These are phyloP conservation scores for Komagataella pseudopastoris DNA, from an alignment of 805 yeast species.

Conservation along the genomic window DNA sequence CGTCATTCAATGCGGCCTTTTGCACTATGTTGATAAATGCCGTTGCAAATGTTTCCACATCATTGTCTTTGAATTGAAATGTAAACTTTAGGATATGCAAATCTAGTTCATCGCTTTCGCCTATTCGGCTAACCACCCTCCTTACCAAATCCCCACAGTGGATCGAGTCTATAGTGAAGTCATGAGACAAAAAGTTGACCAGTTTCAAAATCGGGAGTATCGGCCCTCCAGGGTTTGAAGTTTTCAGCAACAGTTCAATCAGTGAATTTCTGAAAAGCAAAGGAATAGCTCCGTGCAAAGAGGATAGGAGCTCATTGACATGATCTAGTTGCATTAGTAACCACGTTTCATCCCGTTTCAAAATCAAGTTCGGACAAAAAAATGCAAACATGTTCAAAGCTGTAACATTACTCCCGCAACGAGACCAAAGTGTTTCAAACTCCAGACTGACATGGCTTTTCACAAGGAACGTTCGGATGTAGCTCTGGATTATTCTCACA, in stretches of 20 bases:
- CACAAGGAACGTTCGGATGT: slow-evolving; percentile 26
- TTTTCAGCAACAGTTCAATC: background rate
- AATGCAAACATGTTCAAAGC: background rate
- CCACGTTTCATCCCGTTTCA: background rate
- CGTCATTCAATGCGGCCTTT: background rate
- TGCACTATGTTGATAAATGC: background rate
- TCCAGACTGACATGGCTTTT: slow-evolving; percentile 12
- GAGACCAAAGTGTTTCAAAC: slow-evolving; percentile 12
- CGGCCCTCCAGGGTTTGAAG: background rate
- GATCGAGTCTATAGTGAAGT: background rate
- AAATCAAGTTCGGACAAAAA: background rate
- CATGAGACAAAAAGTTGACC: background rate
- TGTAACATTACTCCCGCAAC: slow-evolving; percentile 1
- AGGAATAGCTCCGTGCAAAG: background rate
- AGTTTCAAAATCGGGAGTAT: background rate
- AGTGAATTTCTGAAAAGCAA: background rate
- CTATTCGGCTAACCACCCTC: background rate
- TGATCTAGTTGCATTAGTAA: background rate
- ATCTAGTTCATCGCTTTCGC: background rate
- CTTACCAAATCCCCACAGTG: background rate
- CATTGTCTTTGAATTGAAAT: background rate
- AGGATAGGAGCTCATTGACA: background rate
- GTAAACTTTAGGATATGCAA: background rate
- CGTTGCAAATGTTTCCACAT: background rate
- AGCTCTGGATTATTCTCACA: slow-evolving; percentile 34